Evolutionary conservation across 2,329 filamentous ascomycete species (phyloP).

Genomic region (Alternaria ethzedia): DNA sequence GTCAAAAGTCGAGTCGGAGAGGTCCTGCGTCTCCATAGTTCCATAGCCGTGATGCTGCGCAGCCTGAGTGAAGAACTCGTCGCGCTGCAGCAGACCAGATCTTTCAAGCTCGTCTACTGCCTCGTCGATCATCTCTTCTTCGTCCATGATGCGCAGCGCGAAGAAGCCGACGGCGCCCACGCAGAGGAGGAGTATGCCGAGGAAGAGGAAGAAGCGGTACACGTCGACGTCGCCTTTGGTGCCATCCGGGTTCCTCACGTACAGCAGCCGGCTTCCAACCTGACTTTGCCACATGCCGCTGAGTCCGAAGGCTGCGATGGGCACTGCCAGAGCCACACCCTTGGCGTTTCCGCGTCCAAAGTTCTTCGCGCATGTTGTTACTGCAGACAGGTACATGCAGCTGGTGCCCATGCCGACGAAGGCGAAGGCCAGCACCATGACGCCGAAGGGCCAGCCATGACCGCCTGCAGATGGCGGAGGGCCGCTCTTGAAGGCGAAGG

Average conservation of each 20-base stretch:
- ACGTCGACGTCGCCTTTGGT: conserved; percentile 69
- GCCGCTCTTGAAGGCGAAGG: conserved; percentile 72
- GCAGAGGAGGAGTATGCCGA: conserved; percentile 72
- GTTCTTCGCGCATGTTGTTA: conserved; percentile 98
- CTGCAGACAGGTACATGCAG: conserved; percentile 85
- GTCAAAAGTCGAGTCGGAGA: conserved; percentile 56
- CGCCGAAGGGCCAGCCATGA: conserved; percentile 72
- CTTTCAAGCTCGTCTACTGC: conserved; percentile 90
- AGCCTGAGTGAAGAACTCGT: conserved; percentile 70
- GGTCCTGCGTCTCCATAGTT: conserved; percentile 58
- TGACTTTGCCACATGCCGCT: conserved; percentile 97
- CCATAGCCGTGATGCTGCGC: conserved; percentile 67
- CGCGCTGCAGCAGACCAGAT: conserved; percentile 80
- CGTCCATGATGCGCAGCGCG: conserved; percentile 78
- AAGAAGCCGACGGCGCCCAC: conserved; percentile 78
- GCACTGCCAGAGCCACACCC: conserved; percentile 85
- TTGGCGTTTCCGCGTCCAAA: conserved; percentile 89
- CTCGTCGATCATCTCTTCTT: conserved; percentile 86
- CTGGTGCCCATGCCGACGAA: conserved; percentile 83
- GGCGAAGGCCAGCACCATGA: conserved; percentile 87
- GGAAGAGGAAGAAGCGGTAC: conserved; percentile 85
- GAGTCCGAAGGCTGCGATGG: conserved; percentile 90
- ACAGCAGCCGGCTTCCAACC: conserved; percentile 78
- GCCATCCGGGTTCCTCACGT: conserved; percentile 70
- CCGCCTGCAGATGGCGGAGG: conserved; percentile 59